Evolutionary conservation across 371 early-diverging fungal genomes (phyloP).

Genomic region (Mucor irregularis): DNA sequence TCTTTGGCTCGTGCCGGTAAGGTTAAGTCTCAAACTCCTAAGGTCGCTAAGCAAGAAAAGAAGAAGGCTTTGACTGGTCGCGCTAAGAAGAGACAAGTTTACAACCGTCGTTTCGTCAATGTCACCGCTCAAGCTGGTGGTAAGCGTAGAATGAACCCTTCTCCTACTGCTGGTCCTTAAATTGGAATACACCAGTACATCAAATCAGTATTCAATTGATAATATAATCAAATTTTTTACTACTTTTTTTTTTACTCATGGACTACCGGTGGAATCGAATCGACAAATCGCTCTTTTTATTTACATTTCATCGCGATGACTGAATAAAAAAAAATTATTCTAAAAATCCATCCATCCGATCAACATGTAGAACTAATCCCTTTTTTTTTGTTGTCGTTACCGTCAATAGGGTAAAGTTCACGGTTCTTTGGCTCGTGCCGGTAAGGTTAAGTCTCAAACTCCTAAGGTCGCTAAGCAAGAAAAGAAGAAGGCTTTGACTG

Average conservation of each 20-base stretch:
- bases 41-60: slow-evolving; percentile 98
- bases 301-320: no score
- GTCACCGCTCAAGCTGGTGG: slow-evolving; percentile 84
- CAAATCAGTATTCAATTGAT: background rate
- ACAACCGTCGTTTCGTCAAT: slow-evolving; percentile 98
- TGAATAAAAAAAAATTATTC: no score
- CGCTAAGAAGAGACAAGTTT: slow-evolving; percentile 97
- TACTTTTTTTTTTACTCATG: background rate
- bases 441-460: slow-evolving; percentile 99
- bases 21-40: slow-evolving; percentile 99
- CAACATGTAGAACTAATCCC: background rate
- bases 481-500: slow-evolving; percentile 91
- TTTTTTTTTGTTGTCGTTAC: no score
- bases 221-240: slow-evolving; percentile 1
- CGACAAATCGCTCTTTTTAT: no score
- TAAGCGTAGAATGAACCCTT: slow-evolving; percentile 88
- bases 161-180: slow-evolving; percentile 61
- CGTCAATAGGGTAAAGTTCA: slow-evolving; percentile 95
- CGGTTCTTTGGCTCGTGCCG: slow-evolving; percentile 99
- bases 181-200: slow-evolving; percentile 3
- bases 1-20: slow-evolving; percentile 99
- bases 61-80: slow-evolving; percentile 93
- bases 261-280: no score
- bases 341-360: slow-evolving; percentile 19
- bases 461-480: slow-evolving; percentile 99